Base-by-base conservation (phyloP, 2,329 filamentous ascomycete species). In the Laburnicola sp. region DNA sequence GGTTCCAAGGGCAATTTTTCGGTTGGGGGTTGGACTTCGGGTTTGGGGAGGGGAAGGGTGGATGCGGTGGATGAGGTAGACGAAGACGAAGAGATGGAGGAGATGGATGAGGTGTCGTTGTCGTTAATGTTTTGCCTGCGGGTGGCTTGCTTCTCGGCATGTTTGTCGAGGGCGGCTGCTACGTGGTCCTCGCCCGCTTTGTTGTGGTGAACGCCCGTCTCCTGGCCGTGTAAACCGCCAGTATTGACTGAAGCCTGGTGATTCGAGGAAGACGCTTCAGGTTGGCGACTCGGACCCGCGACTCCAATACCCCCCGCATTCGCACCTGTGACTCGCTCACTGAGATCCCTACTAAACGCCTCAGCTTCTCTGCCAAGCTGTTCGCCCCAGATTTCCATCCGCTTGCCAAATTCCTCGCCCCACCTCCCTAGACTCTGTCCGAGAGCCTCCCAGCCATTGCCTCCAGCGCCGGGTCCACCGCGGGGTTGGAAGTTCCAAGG, bases 351-450 rank as follows among this genome's bases (percentile, higher is more conserved):
- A 2, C 58, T 56, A 50, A 48, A 58, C 1, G 44, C 38, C 35
- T 54, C 63, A 5, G 65, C 67, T 11, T 58, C 53, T 34, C 60
- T 58, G 0, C 65, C 70, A 44, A 71, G 59, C 25, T 69, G 56
- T 37, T 67, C 49, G 21, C 70, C 69, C 64, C 60, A 65, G 10
- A 55, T 53, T 3, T 59, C 68, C 60, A 64, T 63, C 11, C 51
- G 58, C 45, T 59, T 66, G 2, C 71, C 70, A 25, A 71, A 66
- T 7, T 70, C 62, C 46, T 71, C 66, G 2, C 71, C 69, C 63
- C 60, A 64, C 26, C 57, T 57, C 1, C 62, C 64, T 30, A 62
- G 36, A n/a, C 57, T 62, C 34, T 62, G 51, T 0, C 59, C 63
- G 11, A 54, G 46, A 2, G 53, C 49, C 28, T 43, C 50, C 62